A percentile compares a stretch with the other conserved stretches of the same genome.
Evolutionary conservation across 78 protist species (phyloP).

Genomic region (Pigoraptor vietnamica): DNA sequence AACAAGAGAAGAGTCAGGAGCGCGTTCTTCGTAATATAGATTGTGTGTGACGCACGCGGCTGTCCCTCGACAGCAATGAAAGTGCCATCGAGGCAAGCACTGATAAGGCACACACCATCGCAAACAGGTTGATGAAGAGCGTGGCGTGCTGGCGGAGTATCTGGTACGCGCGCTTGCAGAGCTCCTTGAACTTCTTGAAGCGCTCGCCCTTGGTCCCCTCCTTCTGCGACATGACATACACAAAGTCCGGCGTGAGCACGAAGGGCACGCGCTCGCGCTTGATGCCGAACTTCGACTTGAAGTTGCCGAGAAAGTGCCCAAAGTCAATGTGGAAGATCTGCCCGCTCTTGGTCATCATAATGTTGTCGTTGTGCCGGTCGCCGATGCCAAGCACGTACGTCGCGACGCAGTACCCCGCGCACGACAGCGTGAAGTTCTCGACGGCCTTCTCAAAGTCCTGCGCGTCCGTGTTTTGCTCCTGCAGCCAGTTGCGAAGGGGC

Average conservation of each 20-base stretch:
- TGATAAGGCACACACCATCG: constrained; percentile 68
- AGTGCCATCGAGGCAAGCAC: neutral
- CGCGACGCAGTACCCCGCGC: constrained; percentile 94
- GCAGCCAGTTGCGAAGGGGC: constrained; percentile 62
- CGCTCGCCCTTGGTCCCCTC: constrained; percentile 7
- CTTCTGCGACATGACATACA: constrained; percentile 58
- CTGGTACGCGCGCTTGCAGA: constrained; percentile 73
- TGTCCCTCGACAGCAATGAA: neutral
- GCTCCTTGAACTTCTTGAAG: constrained; percentile 51
- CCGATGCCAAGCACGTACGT: constrained; percentile 94
- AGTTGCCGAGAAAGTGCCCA: constrained; percentile 84
- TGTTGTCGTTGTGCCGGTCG: constrained; percentile 92
- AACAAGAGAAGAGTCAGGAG: too few species aligned
- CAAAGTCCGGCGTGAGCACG: constrained; percentile 76
- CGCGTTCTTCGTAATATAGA: too few species aligned
- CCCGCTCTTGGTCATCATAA: constrained; percentile 71
- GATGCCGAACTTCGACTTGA: constrained; percentile 63
- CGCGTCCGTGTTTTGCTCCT: constrained; percentile 37
- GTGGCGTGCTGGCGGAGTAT: constrained; percentile 64
- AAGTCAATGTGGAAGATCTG: constrained; percentile 84
- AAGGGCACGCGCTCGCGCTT: constrained; percentile 93
- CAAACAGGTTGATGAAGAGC: constrained; percentile 68
- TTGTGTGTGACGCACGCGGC: neutral
- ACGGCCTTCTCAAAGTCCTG: constrained; percentile 55
- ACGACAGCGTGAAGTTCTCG: constrained; percentile 70